Percentiles rank a stretch among this genome's conserved stretches.
Conservation (phyloP, 176 grass and related monocot species). For the Cocos nucifera region DNA sequence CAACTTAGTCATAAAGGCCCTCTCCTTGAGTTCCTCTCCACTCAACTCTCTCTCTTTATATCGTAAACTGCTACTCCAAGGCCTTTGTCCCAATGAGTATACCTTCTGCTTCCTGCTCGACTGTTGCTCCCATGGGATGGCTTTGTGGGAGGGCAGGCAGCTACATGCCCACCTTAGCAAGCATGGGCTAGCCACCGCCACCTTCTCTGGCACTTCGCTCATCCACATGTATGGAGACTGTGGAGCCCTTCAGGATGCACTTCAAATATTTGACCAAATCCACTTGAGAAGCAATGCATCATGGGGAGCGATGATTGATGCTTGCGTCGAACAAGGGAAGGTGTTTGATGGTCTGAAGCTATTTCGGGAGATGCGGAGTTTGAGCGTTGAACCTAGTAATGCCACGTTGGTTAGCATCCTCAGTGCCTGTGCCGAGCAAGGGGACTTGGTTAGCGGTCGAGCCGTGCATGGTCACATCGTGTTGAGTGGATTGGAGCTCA, state of each 20-base stretch:
- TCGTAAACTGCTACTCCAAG: too few species aligned
- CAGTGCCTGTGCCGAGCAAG: background rate
- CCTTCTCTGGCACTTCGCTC: constrained; percentile 7
- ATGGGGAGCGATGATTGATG: constrained; percentile 2
- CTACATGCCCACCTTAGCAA: constrained; percentile 9
- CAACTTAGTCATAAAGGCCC: constrained; percentile 10
- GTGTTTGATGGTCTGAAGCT: background rate
- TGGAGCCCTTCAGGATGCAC: background rate
- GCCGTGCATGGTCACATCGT: constrained; percentile 7
- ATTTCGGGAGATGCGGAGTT: constrained; percentile 5
- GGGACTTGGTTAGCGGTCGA: background rate
- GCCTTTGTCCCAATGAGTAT: too few species aligned
- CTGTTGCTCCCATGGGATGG: background rate
- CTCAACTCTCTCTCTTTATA: too few species aligned
- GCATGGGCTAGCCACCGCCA: background rate
- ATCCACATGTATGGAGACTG: constrained; percentile 18
- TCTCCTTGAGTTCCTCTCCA: too few species aligned
- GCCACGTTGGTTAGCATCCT: constrained; percentile 5
- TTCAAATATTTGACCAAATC: constrained; percentile 10
- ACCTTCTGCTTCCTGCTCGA: too few species aligned
- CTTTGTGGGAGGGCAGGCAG: background rate
- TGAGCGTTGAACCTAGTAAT: constrained; percentile 1
- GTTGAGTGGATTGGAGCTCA: constrained; percentile 2
- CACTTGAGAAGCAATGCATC: background rate
- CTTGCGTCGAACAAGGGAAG: constrained; percentile 1